phyloP scores from a whole-genome alignment of 345 rosid genomes.

The Brassica cretica region DNA sequence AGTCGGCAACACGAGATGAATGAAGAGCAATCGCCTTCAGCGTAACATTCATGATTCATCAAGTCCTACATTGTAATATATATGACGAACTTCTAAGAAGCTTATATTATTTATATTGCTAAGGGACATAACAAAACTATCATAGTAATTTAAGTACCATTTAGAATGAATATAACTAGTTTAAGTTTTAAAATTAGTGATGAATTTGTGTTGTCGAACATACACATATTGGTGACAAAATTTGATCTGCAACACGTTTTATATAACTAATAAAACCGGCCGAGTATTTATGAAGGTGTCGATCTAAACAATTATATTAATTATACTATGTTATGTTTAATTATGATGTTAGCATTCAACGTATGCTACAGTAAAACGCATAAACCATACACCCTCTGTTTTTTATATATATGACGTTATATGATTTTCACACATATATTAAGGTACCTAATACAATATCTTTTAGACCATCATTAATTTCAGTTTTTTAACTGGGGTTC shows the following conservation, averaged over 20 bases:
- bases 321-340: background rate
- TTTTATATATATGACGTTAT: too few relatives aligned
- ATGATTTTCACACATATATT: too few relatives aligned
- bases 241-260: constrained; percentile 12
- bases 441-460: too few relatives aligned
- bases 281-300: too few relatives aligned
- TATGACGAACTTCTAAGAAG: background rate
- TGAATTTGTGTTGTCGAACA: background rate
- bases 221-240: background rate
- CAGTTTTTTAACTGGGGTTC: too few relatives aligned
- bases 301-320: too few relatives aligned
- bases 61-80: constrained; percentile 9
- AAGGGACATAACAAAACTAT: background rate
- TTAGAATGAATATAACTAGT: too few relatives aligned
- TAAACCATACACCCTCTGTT: background rate
- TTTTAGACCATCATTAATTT: too few relatives aligned
- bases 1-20: constrained; percentile 31
- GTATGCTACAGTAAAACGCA: background rate
- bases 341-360: constrained; percentile 9
- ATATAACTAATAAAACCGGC: background rate
- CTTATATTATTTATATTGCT: background rate
- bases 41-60: constrained; percentile 12
- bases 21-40: constrained; percentile 29
- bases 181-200: background rate
- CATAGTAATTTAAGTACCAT: too few relatives aligned